Evolutionary conservation across 345 rosid genomes (phyloP).

Genomic region (Lepidium aucheri): DNA sequence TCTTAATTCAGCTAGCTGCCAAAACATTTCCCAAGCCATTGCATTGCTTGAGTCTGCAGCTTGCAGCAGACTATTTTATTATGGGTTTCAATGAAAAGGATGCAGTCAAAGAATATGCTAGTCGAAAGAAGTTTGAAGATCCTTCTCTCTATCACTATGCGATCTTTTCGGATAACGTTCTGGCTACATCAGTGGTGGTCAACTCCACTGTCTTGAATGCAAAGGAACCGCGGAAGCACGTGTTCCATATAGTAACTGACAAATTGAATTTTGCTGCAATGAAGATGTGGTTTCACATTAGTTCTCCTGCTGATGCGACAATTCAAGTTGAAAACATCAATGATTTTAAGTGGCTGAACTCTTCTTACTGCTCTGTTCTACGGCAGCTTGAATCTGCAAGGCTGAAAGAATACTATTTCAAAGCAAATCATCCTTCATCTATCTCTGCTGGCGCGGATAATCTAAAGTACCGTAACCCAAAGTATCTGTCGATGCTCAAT

Average conservation of each 20-base stretch:
- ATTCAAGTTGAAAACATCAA: slow-evolving; percentile 64
- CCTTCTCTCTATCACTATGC: slow-evolving; percentile 87
- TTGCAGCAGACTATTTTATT: slow-evolving; percentile 69
- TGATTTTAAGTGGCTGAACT: slow-evolving; percentile 76
- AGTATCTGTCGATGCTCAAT: slow-evolving; percentile 79
- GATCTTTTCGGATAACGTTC: slow-evolving; percentile 87
- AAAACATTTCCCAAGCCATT: slow-evolving; percentile 82
- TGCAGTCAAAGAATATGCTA: slow-evolving; percentile 33
- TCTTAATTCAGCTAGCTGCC: slow-evolving; percentile 94
- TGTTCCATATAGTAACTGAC: slow-evolving; percentile 92
- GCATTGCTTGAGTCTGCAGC: slow-evolving; percentile 88
- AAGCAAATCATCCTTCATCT: slow-evolving; percentile 66
- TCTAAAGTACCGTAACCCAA: slow-evolving; percentile 84
- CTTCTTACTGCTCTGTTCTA: slow-evolving; percentile 75
- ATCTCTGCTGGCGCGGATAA: slow-evolving; percentile 58
- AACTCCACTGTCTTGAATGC: slow-evolving; percentile 76
- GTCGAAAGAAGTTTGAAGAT: slow-evolving; percentile 53
- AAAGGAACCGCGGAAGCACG: slow-evolving; percentile 70
- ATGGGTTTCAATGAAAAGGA: slow-evolving; percentile 30
- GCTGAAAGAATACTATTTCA: slow-evolving; percentile 77
- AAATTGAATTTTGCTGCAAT: slow-evolving; percentile 66
- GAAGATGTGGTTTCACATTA: slow-evolving; percentile 74
- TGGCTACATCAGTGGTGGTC: slow-evolving; percentile 93
- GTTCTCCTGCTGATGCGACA: slow-evolving; percentile 49
- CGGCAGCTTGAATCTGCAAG: slow-evolving; percentile 84